Conservation (phyloP, 768 basidiomycete genomes). For the Cystobasidium tubakii region DNA sequence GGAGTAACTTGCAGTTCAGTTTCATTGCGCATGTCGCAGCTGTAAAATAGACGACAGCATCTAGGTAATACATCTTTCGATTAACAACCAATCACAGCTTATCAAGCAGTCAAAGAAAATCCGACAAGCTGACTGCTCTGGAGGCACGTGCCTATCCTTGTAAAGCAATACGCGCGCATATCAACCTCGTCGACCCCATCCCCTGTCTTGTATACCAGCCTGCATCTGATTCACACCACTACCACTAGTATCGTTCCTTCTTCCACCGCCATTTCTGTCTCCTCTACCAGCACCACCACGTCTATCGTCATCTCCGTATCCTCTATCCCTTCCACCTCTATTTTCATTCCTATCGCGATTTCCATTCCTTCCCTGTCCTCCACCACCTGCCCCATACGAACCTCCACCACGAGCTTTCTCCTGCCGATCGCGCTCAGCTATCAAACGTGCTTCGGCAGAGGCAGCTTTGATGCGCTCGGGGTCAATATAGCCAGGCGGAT, state of each 20-base stretch:
- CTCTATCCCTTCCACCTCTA: background rate
- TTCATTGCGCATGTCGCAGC: too few species aligned
- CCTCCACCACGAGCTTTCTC: background rate
- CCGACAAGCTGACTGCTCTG: too few species aligned
- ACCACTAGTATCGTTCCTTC: background rate
- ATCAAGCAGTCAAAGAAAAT: too few species aligned
- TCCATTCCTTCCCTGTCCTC: background rate
- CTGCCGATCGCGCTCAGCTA: background rate
- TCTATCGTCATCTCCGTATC: slow-evolving; percentile 16
- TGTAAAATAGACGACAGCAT: too few species aligned
- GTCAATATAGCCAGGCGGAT: slow-evolving; percentile 11
- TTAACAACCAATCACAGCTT: too few species aligned
- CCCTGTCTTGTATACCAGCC: slow-evolving; percentile 31
- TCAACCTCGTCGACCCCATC: slow-evolving; percentile 21
- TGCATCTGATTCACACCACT: slow-evolving; percentile 17
- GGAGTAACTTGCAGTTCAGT: too few species aligned
- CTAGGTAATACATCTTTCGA: too few species aligned
- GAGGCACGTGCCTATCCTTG: too few species aligned
- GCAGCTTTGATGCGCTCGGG: slow-evolving; percentile 30
- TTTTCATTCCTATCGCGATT: slow-evolving; percentile 16
- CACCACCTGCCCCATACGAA: background rate
- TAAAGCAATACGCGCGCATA: background rate
- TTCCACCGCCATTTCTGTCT: background rate
- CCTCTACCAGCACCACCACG: background rate
- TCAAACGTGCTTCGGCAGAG: slow-evolving; percentile 4